A percentile compares a stretch with the other conserved stretches of the same genome.
Conservation (phyloP, 2,329 filamentous ascomycete genomes). For the Graphium sp. region DNA sequence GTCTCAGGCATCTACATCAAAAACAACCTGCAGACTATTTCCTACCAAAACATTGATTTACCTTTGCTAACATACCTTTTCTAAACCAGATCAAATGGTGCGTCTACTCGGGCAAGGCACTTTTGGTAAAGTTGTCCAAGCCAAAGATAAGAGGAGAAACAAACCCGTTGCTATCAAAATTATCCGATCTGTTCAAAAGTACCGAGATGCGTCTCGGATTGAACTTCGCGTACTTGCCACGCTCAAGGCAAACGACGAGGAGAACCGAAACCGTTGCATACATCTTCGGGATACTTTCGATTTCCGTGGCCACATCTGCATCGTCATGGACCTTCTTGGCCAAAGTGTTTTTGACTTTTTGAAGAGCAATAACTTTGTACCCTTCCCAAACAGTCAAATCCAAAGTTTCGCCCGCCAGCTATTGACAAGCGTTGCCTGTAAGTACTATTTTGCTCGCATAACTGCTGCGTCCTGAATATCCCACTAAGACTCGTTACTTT, state of each 20-base stretch:
- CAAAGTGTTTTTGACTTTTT: conserved; percentile 98
- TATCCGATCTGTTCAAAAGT: conserved; percentile 95
- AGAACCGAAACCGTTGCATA: conserved; percentile 92
- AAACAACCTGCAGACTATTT: conserved; percentile 6
- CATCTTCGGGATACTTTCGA: conserved; percentile 95
- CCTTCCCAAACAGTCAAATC: conserved; percentile 96
- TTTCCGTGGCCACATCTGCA: conserved; percentile 91
- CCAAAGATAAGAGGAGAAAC: conserved; percentile 60
- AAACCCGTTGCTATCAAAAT: conserved; percentile 89
- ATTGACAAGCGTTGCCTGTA: conserved; percentile 95
- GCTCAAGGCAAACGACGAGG: conserved; percentile 74
- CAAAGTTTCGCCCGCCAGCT: conserved; percentile 92
- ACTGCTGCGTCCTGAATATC: neutral
- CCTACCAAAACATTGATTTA: too few species aligned
- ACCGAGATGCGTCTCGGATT: conserved; percentile 88
- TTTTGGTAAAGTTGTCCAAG: conserved; percentile 95
- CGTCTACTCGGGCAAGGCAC: conserved; percentile 90
- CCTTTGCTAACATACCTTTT: conserved; percentile 1
- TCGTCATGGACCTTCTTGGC: conserved; percentile 60
- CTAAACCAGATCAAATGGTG: conserved; percentile 57
- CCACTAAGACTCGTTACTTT: conserved; percentile 7
- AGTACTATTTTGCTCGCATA: conserved; percentile 20
- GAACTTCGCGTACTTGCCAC: conserved; percentile 88
- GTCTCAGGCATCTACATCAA: conserved; percentile 1
- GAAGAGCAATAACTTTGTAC: conserved; percentile 87